A percentile compares a stretch with the other conserved stretches of the same genome.
Evolutionary conservation across 148 eudicot species (phyloP).

Genomic region (Talinum fruticosum): DNA sequence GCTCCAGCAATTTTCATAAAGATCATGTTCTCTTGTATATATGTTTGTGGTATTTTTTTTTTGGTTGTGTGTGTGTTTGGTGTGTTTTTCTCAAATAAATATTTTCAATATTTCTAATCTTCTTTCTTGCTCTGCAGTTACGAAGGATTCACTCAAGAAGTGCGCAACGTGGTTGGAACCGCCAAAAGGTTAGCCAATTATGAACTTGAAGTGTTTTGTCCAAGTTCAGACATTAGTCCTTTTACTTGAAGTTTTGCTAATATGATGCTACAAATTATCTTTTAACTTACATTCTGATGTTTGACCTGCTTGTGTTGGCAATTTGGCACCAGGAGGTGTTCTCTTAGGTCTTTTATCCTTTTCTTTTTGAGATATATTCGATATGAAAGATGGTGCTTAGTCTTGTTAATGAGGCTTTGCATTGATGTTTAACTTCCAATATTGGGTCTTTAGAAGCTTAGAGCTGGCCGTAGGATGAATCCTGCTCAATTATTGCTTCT

Average conservation of each 20-base stretch:
- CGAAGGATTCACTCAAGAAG: conserved; percentile 72
- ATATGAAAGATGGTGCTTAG: not conserved
- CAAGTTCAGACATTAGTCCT: not conserved
- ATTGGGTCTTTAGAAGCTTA: not conserved
- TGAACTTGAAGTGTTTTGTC: not conserved
- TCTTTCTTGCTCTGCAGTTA: conserved; percentile 40
- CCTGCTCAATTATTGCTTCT: not conserved
- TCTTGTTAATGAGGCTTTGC: not conserved
- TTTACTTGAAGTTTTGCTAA: not conserved
- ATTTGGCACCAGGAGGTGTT: not conserved
- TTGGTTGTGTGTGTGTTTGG: no score
- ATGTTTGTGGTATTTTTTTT: not conserved
- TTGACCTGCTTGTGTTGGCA: not conserved
- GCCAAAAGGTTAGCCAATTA: conserved; percentile 61
- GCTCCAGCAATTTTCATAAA: not conserved
- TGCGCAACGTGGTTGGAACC: conserved; percentile 78
- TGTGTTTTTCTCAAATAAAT: not conserved
- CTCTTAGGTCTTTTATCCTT: not conserved
- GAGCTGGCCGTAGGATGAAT: not conserved
- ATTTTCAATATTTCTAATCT: not conserved
- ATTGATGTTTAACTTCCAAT: not conserved
- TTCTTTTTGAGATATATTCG: not conserved
- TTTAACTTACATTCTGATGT: not conserved
- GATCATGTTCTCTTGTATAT: not conserved
- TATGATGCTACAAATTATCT: not conserved